These are phyloP conservation scores for Candida pseudofarinosa DNA, from an alignment of 805 yeast genomes.

Conservation along the genomic window DNA sequence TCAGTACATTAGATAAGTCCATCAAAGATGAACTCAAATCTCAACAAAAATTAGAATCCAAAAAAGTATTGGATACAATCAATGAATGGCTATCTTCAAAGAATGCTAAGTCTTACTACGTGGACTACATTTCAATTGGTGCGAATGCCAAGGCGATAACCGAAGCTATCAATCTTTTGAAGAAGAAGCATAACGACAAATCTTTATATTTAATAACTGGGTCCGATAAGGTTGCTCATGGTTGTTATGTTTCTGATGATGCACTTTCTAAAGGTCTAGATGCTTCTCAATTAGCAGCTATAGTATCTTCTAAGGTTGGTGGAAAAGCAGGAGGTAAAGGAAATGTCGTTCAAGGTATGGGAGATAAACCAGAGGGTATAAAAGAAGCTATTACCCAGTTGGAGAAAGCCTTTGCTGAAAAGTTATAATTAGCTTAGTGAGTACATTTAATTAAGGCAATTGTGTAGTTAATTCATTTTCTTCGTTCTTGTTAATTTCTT, in stretches of 20 bases:
- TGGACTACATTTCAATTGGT: conserved; percentile 62
- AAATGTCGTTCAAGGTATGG: conserved; percentile 94
- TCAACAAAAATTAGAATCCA: conserved; percentile 82
- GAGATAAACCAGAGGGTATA: conserved; percentile 70
- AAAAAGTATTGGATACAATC: conserved; percentile 75
- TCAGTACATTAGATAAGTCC: conserved; percentile 74
- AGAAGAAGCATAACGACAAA: conserved; percentile 69
- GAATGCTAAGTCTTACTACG: conserved; percentile 55
- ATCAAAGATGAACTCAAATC: conserved; percentile 85
- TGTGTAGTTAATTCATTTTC: conserved; percentile 46
- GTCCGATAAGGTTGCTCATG: conserved; percentile 85
- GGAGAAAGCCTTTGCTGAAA: conserved; percentile 54
- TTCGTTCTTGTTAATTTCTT: conserved; percentile 51
- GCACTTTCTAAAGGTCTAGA: conserved; percentile 67
- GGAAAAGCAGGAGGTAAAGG: conserved; percentile 99
- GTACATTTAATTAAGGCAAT: background rate
- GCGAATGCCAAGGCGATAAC: conserved; percentile 92
- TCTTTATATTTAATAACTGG: conserved; percentile 81
- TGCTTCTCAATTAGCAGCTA: conserved; percentile 69
- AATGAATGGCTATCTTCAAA: conserved; percentile 59
- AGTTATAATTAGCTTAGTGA: conserved; percentile 33
- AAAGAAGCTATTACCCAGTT: conserved; percentile 72
- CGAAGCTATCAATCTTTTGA: conserved; percentile 83
- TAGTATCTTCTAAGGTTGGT: conserved; percentile 73
- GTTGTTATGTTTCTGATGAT: conserved; percentile 77